Evolutionary conservation across 2,329 filamentous ascomycete genomes (phyloP).

Genomic region (Rasamsonia emersonii): DNA sequence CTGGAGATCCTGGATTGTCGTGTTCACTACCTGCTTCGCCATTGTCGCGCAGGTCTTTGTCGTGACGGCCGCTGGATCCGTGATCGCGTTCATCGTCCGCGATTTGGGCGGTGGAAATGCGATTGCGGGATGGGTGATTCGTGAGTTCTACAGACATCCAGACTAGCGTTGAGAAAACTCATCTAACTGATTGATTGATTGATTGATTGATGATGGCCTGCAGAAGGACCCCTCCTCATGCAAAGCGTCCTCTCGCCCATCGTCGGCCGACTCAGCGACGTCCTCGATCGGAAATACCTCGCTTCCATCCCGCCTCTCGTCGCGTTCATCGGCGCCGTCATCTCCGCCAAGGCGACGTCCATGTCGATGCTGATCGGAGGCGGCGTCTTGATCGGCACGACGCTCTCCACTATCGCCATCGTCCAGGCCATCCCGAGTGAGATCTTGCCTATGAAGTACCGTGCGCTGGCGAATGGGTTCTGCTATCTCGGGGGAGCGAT

Average conservation of each 20-base stretch:
- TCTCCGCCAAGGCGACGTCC: slow-evolving; percentile 6
- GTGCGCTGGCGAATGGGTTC: slow-evolving; percentile 7
- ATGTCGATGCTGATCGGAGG: slow-evolving; percentile 7
- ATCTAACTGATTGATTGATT: background rate
- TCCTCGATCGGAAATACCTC: slow-evolving; percentile 6
- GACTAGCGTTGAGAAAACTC: background rate
- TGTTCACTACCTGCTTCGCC: slow-evolving; percentile 5
- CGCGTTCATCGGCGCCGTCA: slow-evolving; percentile 4
- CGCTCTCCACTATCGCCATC: slow-evolving; percentile 5
- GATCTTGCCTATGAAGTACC: slow-evolving; percentile 7
- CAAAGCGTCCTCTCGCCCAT: slow-evolving; percentile 6
- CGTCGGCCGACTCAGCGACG: slow-evolving; percentile 6
- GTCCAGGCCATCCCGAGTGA: slow-evolving; percentile 7
- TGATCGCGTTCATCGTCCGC: slow-evolving; percentile 7
- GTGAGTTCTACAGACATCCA: background rate
- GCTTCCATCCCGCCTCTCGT: slow-evolving; percentile 5
- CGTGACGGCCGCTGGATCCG: slow-evolving; percentile 6
- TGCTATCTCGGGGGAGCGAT: slow-evolving; percentile 6
- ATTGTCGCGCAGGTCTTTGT: slow-evolving; percentile 7
- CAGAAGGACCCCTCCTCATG: slow-evolving; percentile 6
- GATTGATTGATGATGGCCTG: background rate
- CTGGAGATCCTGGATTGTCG: slow-evolving; percentile 7
- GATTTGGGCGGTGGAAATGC: slow-evolving; percentile 3
- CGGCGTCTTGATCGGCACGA: slow-evolving; percentile 5
- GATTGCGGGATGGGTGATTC: slow-evolving; percentile 6